A percentile compares a stretch with the other conserved stretches of the same genome.
phyloP scores from a whole-genome alignment of 2,329 filamentous ascomycete species.

The Ophiocordyceps unilateralis region DNA sequence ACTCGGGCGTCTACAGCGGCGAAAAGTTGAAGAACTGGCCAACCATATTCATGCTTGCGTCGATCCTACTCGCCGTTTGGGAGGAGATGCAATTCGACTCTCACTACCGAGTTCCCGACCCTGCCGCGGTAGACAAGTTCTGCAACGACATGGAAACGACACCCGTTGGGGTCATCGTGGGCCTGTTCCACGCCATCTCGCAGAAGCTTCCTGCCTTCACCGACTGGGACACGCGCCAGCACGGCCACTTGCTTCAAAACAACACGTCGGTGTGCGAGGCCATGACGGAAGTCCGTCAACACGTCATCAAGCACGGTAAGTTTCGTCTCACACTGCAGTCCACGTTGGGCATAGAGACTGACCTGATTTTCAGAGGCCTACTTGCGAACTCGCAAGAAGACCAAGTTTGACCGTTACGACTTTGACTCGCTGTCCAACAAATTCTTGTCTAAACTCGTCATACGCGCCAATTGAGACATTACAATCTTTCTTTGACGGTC shows the following conservation, averaged over 20 bases:
- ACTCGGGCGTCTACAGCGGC: conserved; percentile 95
- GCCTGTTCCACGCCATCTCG: conserved; percentile 92
- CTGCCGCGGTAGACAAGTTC: conserved; percentile 77
- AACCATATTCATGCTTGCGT: conserved; percentile 93
- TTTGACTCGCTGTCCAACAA: conserved; percentile 96
- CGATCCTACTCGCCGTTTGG: conserved; percentile 86
- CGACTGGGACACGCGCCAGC: conserved; percentile 86
- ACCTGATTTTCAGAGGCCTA: conserved; percentile 51
- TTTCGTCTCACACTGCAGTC: too few species aligned
- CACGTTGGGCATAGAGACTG: conserved; percentile 6
- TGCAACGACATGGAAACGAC: conserved; percentile 93
- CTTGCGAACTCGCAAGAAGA: conserved; percentile 59
- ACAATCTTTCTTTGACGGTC: neutral
- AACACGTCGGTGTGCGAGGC: conserved; percentile 86
- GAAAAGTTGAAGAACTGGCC: conserved; percentile 98
- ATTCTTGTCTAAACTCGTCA: conserved; percentile 90
- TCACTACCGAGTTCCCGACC: conserved; percentile 83
- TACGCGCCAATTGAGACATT: conserved; percentile 58
- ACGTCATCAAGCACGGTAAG: conserved; percentile 83
- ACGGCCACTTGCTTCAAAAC: conserved; percentile 79
- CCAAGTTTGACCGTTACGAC: conserved; percentile 77
- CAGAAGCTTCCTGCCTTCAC: conserved; percentile 86
- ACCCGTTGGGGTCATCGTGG: conserved; percentile 89
- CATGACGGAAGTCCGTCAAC: conserved; percentile 86
- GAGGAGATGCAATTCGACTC: conserved; percentile 98